Evolutionary conservation across 2,329 filamentous ascomycete species (phyloP).

Genomic region (Cladophialophora chaetospira): DNA sequence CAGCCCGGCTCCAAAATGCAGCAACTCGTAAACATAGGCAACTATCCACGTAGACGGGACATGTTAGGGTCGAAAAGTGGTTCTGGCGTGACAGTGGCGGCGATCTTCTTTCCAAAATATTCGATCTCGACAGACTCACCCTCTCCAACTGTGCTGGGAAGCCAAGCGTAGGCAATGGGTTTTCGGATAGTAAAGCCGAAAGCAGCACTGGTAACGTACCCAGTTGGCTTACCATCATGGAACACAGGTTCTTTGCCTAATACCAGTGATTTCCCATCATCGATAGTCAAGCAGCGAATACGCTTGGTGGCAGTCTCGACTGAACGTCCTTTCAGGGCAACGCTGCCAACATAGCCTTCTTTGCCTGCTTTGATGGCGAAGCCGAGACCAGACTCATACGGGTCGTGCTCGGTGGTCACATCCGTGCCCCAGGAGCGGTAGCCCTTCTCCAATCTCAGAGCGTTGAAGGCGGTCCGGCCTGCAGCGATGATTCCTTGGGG

Average conservation of each 20-base stretch:
- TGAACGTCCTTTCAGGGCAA: constrained; percentile 49
- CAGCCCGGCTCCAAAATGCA: background rate
- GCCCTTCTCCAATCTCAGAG: constrained; percentile 62
- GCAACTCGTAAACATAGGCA: background rate
- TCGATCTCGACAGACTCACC: constrained; percentile 60
- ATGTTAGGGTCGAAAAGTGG: constrained; percentile 51
- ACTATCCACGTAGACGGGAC: constrained; percentile 38
- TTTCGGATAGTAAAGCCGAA: constrained; percentile 63
- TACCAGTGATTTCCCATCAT: constrained; percentile 60
- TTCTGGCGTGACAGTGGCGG: constrained; percentile 56
- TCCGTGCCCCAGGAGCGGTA: constrained; percentile 60
- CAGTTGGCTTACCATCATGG: constrained; percentile 48
- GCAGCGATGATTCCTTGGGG: constrained; percentile 59
- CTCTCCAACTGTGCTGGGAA: constrained; percentile 51
- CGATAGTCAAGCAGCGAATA: constrained; percentile 55
- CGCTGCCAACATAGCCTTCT: constrained; percentile 53
- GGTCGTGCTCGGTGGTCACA: constrained; percentile 63
- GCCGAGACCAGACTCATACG: constrained; percentile 60
- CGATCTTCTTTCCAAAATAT: constrained; percentile 60
- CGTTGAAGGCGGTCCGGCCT: constrained; percentile 60
- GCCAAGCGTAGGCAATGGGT: constrained; percentile 62
- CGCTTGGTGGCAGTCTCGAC: constrained; percentile 38
- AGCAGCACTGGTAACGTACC: constrained; percentile 63
- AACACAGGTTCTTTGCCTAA: constrained; percentile 66
- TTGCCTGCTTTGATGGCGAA: constrained; percentile 49